Percentiles rank a stretch among this genome's conserved stretches.
Evolutionary conservation across 768 basidiomycete species (phyloP).

Genomic region (Flagelloscypha sp.): DNA sequence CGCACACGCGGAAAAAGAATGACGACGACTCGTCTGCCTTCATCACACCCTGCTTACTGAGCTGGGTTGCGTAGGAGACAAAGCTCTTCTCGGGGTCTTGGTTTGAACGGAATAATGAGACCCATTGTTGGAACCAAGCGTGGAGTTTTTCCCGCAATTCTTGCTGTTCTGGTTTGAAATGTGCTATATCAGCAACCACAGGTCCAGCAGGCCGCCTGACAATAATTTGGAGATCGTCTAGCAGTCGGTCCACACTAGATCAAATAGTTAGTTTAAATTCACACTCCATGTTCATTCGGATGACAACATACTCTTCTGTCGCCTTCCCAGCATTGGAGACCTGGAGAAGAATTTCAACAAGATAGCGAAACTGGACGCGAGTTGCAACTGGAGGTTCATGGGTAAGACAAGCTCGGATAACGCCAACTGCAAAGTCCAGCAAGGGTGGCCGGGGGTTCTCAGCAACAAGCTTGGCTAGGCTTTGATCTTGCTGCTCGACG

Average conservation of each 20-base stretch:
- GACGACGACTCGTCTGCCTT: conserved; percentile 94
- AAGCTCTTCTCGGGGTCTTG: conserved; percentile 90
- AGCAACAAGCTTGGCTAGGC: conserved; percentile 78
- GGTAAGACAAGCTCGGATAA: conserved; percentile 82
- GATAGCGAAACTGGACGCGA: conserved; percentile 69
- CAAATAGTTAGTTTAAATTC: conserved; percentile 6
- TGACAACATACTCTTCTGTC: conserved; percentile 68
- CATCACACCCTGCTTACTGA: conserved; percentile 94
- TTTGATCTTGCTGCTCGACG: conserved; percentile 74
- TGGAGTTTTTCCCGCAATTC: conserved; percentile 68
- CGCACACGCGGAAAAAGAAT: conserved; percentile 97
- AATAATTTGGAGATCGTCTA: conserved; percentile 76
- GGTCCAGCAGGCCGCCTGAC: conserved; percentile 39
- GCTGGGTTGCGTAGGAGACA: conserved; percentile 91
- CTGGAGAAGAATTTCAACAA: conserved; percentile 74
- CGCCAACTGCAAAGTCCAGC: conserved; percentile 71
- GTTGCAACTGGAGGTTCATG: conserved; percentile 74
- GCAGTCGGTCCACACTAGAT: conserved; percentile 54
- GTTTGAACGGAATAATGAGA: conserved; percentile 86
- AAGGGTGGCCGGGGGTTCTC: conserved; percentile 71
- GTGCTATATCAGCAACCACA: conserved; percentile 32
- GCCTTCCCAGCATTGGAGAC: conserved; percentile 67
- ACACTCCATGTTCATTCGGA: no score
- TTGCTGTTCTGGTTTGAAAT: conserved; percentile 63
- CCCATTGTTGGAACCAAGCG: conserved; percentile 92